Evolutionary conservation across 768 basidiomycete species (phyloP), one percentile per base, ranked within the genome.

Genomic region (Phaeotremella fagi): DNA sequence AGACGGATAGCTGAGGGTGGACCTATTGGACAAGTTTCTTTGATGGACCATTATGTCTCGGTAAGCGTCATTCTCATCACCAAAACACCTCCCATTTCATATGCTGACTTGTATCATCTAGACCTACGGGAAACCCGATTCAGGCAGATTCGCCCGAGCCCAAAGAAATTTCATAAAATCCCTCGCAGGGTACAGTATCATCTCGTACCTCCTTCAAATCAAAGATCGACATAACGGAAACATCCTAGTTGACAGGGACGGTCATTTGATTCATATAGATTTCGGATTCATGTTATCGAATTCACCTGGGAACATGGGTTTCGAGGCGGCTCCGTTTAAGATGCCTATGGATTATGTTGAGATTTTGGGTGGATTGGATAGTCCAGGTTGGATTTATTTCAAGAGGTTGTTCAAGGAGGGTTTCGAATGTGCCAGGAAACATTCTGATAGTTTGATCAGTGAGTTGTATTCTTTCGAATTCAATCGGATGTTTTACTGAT

Each of bases 271-370:
- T 45, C 78, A 99, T 73, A 99, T 99, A 56, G 95, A 98, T 74
- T 99, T 98, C 71, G 95, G 95, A 1, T 98, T 98, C 78, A 94
- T 98, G 80, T 80, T 98, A 28, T 87, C 87, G 37, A 97, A 97
- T 74, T 90, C 92, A 1, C 95, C 95, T 0, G 94, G 94, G 18
- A 94, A 94, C 71, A 87, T 99, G 59, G 88, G 94, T 24, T 98
- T 99, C 72, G 95, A 99, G 76, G 94, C 92, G n/a, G 92, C 95
- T 1, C 95, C 95, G 1, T 99, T 99, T 81, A 99, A 99, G 74
- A 77, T 98, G 12, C 85, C 91, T 6, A 79, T 86, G 65, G 95
- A 99, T 74, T 99, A 99, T 74, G 80, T 99, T 48, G 94, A 98
- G 63, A 88, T 99, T 25, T 79, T 99, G 26, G 95, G 95, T 7